Evolutionary conservation across 768 basidiomycete species (phyloP).

Genomic region (Boletus insuetus): DNA sequence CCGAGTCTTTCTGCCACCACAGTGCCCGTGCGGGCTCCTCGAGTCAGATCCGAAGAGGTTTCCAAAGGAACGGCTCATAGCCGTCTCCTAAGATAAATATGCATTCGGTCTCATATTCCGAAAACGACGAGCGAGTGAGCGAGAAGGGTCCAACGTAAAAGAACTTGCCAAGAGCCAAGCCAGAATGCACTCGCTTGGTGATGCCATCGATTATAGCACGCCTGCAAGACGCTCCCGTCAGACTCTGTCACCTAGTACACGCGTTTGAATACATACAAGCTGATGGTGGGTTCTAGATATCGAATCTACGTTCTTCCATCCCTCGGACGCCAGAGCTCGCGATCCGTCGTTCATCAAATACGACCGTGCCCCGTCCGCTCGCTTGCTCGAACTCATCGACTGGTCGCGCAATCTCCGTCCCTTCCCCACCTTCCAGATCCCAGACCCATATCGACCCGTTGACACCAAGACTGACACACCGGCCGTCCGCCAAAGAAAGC

Average conservation of each 20-base stretch:
- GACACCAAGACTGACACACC: constrained; percentile 70
- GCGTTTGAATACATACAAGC: not conserved
- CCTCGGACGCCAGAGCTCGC: constrained; percentile 42
- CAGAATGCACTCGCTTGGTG: not conserved
- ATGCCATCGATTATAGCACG: too few species aligned
- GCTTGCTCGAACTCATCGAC: constrained; percentile 35
- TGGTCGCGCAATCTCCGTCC: constrained; percentile 33
- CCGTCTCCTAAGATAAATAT: not conserved
- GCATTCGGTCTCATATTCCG: too few species aligned
- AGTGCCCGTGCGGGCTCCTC: too few species aligned
- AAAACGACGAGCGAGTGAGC: too few species aligned
- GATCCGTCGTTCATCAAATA: constrained; percentile 75
- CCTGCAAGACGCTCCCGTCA: too few species aligned
- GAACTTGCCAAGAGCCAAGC: constrained; percentile 15
- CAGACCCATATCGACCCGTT: constrained; percentile 83
- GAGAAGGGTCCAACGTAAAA: too few species aligned
- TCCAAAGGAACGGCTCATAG: not conserved
- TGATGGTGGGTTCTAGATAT: constrained; percentile 22
- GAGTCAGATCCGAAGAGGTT: too few species aligned
- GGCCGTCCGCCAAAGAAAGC: constrained; percentile 74
- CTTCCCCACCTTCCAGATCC: constrained; percentile 66
- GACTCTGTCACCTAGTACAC: too few species aligned
- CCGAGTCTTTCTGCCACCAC: too few species aligned
- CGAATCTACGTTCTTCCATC: constrained; percentile 35
- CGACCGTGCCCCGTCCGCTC: constrained; percentile 42